Percentiles rank a stretch among this genome's conserved stretches.
Evolutionary conservation across 306 rosid species (phyloP).

Genomic region (Vigna reflexopilosa): DNA sequence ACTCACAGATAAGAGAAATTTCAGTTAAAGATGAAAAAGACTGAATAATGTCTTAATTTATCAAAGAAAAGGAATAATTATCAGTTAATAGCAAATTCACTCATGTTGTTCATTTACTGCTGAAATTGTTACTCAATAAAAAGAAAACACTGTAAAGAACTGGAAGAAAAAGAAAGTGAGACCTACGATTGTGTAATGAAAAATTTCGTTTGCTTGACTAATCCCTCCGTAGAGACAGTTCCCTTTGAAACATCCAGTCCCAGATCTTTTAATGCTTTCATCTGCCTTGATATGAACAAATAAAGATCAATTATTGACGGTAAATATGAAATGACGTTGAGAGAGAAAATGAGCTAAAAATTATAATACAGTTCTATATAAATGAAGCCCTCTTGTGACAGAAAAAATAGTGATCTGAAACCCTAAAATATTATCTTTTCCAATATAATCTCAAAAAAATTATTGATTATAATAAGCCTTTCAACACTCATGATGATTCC

Average conservation of each 20-base stretch:
- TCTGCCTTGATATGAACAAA: slow-evolving; percentile 59
- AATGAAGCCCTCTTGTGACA: slow-evolving; percentile 14
- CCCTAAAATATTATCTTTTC: slow-evolving; percentile 7
- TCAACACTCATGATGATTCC: not conserved
- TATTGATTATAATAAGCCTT: slow-evolving; percentile 23
- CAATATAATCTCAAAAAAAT: slow-evolving; percentile 36
- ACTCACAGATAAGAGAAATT: slow-evolving; percentile 11
- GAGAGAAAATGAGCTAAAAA: slow-evolving; percentile 33
- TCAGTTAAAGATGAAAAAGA: not conserved
- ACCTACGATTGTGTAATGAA: slow-evolving; percentile 80
- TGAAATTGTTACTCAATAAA: slow-evolving; percentile 13
- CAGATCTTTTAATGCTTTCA: slow-evolving; percentile 85
- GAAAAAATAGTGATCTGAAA: slow-evolving; percentile 6
- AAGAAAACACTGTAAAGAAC: slow-evolving; percentile 10
- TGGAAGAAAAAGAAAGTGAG: slow-evolving; percentile 14
- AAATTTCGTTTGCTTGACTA: slow-evolving; percentile 74
- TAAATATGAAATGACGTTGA: slow-evolving; percentile 22
- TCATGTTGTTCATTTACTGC: slow-evolving; percentile 7
- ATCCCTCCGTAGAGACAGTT: slow-evolving; percentile 81
- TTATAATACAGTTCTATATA: not conserved
- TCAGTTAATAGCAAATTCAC: not conserved
- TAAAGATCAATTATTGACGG: slow-evolving; percentile 30
- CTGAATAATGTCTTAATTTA: not conserved
- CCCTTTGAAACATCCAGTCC: slow-evolving; percentile 96
- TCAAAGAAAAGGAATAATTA: slow-evolving; percentile 11